Conservation (phyloP, 331 rosid species). For the Quercus phellos region DNA sequence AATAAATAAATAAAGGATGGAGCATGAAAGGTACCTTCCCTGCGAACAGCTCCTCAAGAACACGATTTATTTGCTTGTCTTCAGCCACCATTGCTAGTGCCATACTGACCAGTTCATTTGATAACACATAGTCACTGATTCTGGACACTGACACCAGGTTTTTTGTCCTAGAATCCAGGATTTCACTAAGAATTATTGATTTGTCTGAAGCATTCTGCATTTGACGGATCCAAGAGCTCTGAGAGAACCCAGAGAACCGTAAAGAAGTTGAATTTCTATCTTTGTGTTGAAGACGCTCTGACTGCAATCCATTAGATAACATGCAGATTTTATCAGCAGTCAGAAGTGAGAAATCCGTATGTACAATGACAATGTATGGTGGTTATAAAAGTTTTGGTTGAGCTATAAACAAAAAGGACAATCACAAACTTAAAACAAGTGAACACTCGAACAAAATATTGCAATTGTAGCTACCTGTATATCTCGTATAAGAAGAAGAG, state of each 20-base stretch:
- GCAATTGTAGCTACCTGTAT: slow-evolving; percentile 64
- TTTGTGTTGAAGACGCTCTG: slow-evolving; percentile 81
- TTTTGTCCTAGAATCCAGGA: slow-evolving; percentile 95
- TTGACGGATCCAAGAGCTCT: slow-evolving; percentile 93
- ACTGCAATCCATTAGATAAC: slow-evolving; percentile 41
- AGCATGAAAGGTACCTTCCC: slow-evolving; percentile 55
- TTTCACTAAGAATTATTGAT: slow-evolving; percentile 94
- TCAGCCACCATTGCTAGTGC: slow-evolving; percentile 99
- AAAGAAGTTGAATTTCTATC: slow-evolving; percentile 61
- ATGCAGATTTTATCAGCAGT: not conserved
- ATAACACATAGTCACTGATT: slow-evolving; percentile 92
- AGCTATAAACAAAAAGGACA: not conserved
- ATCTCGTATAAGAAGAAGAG: slow-evolving; percentile 96
- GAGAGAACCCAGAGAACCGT: slow-evolving; percentile 79
- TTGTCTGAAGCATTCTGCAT: slow-evolving; percentile 97
- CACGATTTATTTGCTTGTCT: slow-evolving; percentile 97
- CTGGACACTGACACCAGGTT: slow-evolving; percentile 94
- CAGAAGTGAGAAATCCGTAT: not conserved
- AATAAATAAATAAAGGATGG: not conserved
- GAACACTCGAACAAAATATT: slow-evolving; percentile 7
- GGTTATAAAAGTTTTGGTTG: not conserved
- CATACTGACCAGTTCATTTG: slow-evolving; percentile 99
- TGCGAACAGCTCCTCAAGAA: slow-evolving; percentile 94
- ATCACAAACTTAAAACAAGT: not conserved
- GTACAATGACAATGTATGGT: not conserved